These are phyloP conservation scores for Epipyxis sp. DNA, from an alignment of 108 stramenopile genomes.

Conservation along the genomic window DNA sequence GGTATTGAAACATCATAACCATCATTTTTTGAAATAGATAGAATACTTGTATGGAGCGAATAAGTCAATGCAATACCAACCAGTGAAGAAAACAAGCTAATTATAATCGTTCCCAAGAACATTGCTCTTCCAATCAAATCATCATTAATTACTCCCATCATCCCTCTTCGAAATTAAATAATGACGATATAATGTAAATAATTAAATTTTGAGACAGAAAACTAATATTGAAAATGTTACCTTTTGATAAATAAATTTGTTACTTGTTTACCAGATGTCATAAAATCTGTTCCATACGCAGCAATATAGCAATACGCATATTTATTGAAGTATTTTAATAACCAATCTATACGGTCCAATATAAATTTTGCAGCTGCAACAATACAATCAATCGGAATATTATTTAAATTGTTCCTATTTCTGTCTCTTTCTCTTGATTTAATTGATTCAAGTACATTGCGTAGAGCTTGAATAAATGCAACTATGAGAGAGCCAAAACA, in stretches of 20 bases:
- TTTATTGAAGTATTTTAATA: constrained; percentile 38
- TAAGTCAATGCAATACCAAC: too few relatives aligned
- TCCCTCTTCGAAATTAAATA: constrained; percentile 44
- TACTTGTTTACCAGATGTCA: constrained; percentile 20
- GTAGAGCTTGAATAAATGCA: constrained; percentile 68
- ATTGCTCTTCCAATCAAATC: constrained; percentile 72
- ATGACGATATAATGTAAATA: too few relatives aligned
- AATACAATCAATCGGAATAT: constrained; percentile 23
- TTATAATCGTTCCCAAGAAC: constrained; percentile 48
- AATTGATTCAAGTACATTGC: constrained; percentile 43
- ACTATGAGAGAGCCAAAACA: constrained; percentile 80
- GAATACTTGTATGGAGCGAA: constrained; percentile 15
- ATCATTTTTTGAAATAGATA: neutral
- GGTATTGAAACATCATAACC: neutral
- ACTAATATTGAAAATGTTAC: too few relatives aligned
- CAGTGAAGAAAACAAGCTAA: constrained; percentile 24
- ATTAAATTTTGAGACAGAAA: too few relatives aligned
- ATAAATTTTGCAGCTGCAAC: constrained; percentile 21
- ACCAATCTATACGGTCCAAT: constrained; percentile 31
- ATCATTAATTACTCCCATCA: constrained; percentile 84
- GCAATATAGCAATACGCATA: constrained; percentile 40
- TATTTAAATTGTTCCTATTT: constrained; percentile 35
- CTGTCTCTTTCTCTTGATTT: neutral
- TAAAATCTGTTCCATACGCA: constrained; percentile 41
- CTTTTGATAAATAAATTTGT: constrained; percentile 41